Base-by-base conservation (phyloP, 352 stramenopile species). In the Globisporangium recalcitrans region DNA sequence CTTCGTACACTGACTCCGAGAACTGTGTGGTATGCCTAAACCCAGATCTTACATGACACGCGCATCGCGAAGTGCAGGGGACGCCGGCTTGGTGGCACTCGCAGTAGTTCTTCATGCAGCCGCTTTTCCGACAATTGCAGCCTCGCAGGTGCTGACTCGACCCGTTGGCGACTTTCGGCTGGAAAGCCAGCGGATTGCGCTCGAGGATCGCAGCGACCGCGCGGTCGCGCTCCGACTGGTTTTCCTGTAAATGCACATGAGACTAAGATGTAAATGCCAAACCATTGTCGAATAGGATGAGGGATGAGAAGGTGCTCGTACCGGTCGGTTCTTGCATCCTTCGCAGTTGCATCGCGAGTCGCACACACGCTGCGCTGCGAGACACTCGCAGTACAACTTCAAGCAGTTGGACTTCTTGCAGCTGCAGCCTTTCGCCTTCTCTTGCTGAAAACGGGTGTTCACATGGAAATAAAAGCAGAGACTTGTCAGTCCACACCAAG, bases 81-180 rank as follows among this genome's bases (percentile, higher is more conserved):
- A 95, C 84, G 34, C 81, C 86, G 36, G 92, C 92, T 69, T 98
- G 91, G 69, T 96, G 97, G 57, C 96, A 99, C 68, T 99, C 96
- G 71, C 96, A 99, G 65, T 99, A 99, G 54, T 98, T 98, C 78
- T 99, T 99, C 67, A 98, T 91, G 65, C 96, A 99, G 26, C 85
- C 89, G 54, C 83, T 97, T 70, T 98, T 98, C 0, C 95, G 81
- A 72, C 96, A 99, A 69, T 98, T 98, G 73, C 96, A 99, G 36
- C 96, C 96, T 44, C 90, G 77, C 52, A 97, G 87, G 67, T 98
- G 95, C 36, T 90, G 81, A 26, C 68, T 85, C 8, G 83, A 78
- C n/a, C 70, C 86, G 67, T 58, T 87, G 56, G 75, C 79, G 27
- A 98, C 95, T 67, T 99, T 98, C 7, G 93, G 91, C 60, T 97